Evolutionary conservation across 1,139 yeast genomes (phyloP), one percentile per base, ranked within the genome.

Genomic region (Scheffersomyces cryptocercus): DNA sequence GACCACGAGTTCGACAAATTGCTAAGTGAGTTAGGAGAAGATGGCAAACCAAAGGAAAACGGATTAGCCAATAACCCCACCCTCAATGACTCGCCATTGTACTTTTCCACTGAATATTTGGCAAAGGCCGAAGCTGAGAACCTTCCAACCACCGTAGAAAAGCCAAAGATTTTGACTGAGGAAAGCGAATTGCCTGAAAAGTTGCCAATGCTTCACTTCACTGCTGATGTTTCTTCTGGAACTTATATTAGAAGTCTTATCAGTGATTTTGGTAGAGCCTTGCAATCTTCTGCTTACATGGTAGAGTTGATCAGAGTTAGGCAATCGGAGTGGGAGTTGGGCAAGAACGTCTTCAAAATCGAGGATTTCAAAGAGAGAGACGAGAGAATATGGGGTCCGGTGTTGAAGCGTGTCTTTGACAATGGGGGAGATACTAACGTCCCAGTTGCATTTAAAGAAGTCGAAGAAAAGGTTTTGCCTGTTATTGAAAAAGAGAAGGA

Each of bases 201-300:
- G 44, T 62, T 73, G 31, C 97, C 97, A 1, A 54, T 85, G 44
- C 56, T 90, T 32, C 93, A 86, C 55, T 79, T 93, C 52, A 77
- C 77, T 10, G 81, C 95, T 10, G 79, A 81, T 37, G 99, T 93
- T 0, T 87, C 97, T 1, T 89, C 98, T 0, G 99, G 99, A 1
- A 93, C 99, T 0, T 95, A 95, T 57, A 91, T 95, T 40, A 77
- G 99, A 52, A 87, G 97, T 12, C 70, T 95, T 45, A 76, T 93
- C 38, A 89, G 96, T 64, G 99, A 95, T 58, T 75, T 88, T 39
- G 98, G 97, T 1, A 78, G 88, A 48, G 85, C 93, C 0, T 68
- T 91, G 59, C 85, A 85, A 13, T 81, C 91, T 0, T 82, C 90
- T 13, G 90, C 96, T 0, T 91, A 89, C 58, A 91, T 95, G 97